Conservation (phyloP, 2,329 filamentous ascomycete species). For the Atkinsonella hypoxylon region DNA sequence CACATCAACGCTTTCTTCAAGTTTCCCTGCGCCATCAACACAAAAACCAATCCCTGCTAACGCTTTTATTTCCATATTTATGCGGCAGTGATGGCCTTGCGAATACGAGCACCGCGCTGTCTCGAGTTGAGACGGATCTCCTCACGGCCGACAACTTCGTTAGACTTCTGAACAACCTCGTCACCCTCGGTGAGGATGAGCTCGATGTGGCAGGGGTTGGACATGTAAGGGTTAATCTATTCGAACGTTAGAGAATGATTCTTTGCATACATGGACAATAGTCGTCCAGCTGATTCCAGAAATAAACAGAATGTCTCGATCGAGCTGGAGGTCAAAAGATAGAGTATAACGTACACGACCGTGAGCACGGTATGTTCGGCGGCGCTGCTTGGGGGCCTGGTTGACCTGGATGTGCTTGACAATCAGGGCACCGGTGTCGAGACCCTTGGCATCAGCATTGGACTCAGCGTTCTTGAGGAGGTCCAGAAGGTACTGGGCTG, state of each 20-base stretch:
- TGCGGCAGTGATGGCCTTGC: conserved; percentile 53
- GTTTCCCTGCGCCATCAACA: conserved; percentile 7
- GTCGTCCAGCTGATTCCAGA: not conserved
- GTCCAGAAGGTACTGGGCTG: conserved; percentile 91
- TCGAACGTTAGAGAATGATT: conserved; percentile 14
- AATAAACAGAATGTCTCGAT: not conserved
- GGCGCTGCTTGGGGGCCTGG: conserved; percentile 98
- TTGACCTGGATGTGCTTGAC: conserved; percentile 99
- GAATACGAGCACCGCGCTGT: conserved; percentile 69
- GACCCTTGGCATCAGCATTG: conserved; percentile 93
- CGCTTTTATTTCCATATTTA: conserved; percentile 25
- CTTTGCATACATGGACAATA: not conserved
- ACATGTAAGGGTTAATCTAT: conserved; percentile 99
- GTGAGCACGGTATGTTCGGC: conserved; percentile 99
- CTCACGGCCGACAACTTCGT: conserved; percentile 64
- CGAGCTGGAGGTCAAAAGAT: not conserved
- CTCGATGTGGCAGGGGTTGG: conserved; percentile 99
- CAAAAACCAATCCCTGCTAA: conserved; percentile 6
- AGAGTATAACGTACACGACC: conserved; percentile 70
- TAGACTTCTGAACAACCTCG: conserved; percentile 88
- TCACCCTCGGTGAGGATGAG: conserved; percentile 97
- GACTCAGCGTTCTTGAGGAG: conserved; percentile 96
- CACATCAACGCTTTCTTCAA: conserved; percentile 8
- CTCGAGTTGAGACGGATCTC: conserved; percentile 66
- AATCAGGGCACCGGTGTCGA: conserved; percentile 92